Conservation (phyloP, 1,284 basidiomycete genomes). For the Cutaneotrichosporon curvatum region DNA sequence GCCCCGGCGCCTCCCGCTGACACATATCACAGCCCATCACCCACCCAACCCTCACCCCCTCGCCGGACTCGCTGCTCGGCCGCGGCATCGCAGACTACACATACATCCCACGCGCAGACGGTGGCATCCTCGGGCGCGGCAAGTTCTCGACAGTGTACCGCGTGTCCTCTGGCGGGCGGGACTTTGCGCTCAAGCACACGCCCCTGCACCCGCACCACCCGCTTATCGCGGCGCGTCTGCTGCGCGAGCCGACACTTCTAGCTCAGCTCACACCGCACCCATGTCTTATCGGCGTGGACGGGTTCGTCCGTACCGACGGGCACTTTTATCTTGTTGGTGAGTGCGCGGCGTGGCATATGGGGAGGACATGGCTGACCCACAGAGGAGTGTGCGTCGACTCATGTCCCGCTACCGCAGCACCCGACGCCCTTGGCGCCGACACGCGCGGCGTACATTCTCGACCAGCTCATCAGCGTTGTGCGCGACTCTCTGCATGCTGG, state of each 20-base stretch:
- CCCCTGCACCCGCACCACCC: constrained; percentile 54
- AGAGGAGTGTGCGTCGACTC: constrained; percentile 32
- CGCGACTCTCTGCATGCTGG: constrained; percentile 51
- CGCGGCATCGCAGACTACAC: constrained; percentile 47
- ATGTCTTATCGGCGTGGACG: constrained; percentile 52
- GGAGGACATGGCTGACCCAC: neutral
- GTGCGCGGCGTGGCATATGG: constrained; percentile 18
- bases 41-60: constrained; percentile 14
- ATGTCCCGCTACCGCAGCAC: constrained; percentile 30
- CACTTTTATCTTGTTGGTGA: constrained; percentile 55
- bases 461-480: constrained; percentile 52
- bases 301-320: constrained; percentile 51
- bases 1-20: constrained; percentile 3
- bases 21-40: constrained; percentile 16
- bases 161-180: constrained; percentile 13
- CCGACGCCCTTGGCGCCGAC: constrained; percentile 43
- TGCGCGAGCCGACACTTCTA: constrained; percentile 53
- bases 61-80: constrained; percentile 41
- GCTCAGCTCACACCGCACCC: constrained; percentile 53
- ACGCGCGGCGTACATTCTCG: constrained; percentile 49
- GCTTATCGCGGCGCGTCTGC: constrained; percentile 51
- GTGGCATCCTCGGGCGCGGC: constrained; percentile 47
- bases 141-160: constrained; percentile 50
- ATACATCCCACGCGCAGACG: constrained; percentile 27
- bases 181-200: constrained; percentile 55